Base-by-base conservation (phyloP, 2,329 filamentous ascomycete species). In the Xylaria arbuscula region DNA sequence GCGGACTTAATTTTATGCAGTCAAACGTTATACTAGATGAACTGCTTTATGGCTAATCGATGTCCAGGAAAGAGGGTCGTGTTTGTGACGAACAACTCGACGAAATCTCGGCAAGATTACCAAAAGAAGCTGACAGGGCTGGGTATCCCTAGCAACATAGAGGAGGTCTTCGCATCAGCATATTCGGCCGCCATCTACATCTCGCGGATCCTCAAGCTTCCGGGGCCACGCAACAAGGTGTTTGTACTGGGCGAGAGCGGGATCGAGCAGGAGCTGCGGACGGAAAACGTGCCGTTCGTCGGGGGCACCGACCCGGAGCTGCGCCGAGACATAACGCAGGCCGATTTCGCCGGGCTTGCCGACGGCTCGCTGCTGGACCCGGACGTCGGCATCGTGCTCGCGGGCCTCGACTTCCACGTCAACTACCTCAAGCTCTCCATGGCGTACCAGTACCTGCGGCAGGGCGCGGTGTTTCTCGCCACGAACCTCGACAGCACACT, bases 51-150 rank as follows among this genome's bases (percentile, higher is more conserved):
- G 40, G 45, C 40, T 68, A 54, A 50, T 60, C 48, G 2, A 15
- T 50, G 3, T 34, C 4, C 32, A 96, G 94, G 93, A 78, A 99
- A 99, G 81, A 91, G 91, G 78, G 87, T 96, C 40, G 90, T 99
- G 63, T 99, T 99, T 78, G 96, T 99, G 61, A 99, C 96, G 48
- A 99, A 99, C 84, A 99, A 99, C 84, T 98, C 94, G 77, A 98
- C 96, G 66, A 99, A 99, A 80, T 97, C 95, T 11, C 92, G 96
- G 65, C 85, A 88, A 58, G 94, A 98, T 79, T 99, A 99, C 82
- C 91, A 92, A 80, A 93, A 95, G 84, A 99, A 98, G 78, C 90
- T 99, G 68, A 89, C 92, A 55, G 83, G 83, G 62, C 87, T 98
- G 78, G 92, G 92, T 55, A 97, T 99, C 75, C 90, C 92, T 1